Conservation (phyloP, 768 basidiomycete species). For the Termitomyces sp. region DNA sequence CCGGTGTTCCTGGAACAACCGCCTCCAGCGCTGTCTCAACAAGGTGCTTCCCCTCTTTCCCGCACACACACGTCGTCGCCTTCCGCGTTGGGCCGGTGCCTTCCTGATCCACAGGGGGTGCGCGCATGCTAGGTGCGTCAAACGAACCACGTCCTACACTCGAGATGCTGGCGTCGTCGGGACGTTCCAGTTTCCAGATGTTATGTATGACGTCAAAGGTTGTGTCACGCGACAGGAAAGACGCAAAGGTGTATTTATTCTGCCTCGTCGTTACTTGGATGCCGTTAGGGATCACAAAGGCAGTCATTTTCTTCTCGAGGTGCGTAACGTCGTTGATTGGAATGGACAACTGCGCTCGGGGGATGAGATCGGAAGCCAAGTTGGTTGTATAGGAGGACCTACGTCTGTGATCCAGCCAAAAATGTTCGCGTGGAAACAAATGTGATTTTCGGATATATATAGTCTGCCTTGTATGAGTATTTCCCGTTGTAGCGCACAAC, state of each 20-base stretch:
- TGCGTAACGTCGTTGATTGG: conserved; percentile 84
- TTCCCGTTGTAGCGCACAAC: conserved; percentile 94
- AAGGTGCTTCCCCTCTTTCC: conserved; percentile 66
- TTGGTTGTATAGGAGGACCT: conserved; percentile 31
- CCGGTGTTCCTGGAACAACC: conserved; percentile 86
- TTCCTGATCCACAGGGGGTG: conserved; percentile 20
- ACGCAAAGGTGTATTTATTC: conserved; percentile 91
- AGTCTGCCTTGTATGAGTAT: conserved; percentile 95
- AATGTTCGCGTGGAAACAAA: conserved; percentile 99
- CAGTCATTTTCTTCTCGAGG: conserved; percentile 97
- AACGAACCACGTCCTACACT: conserved; percentile 39
- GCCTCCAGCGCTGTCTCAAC: conserved; percentile 74
- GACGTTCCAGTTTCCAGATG: conserved; percentile 90
- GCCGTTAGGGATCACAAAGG: conserved; percentile 95
- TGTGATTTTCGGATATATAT: conserved; percentile 97
- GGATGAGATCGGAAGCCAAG: conserved; percentile 22
- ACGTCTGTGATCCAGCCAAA: conserved; percentile 99
- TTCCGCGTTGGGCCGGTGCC: conserved; percentile 35
- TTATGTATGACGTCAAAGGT: conserved; percentile 95
- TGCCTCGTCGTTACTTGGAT: conserved; percentile 85
- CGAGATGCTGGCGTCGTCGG: conserved; percentile 49
- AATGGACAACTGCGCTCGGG: conserved; percentile 64
- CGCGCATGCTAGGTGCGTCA: conserved; percentile 20
- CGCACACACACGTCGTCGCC: conserved; percentile 74
- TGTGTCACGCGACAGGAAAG: conserved; percentile 94